These are phyloP conservation scores for Dipteronia sinensis DNA, from an alignment of 345 rosid species.

Conservation along the genomic window DNA sequence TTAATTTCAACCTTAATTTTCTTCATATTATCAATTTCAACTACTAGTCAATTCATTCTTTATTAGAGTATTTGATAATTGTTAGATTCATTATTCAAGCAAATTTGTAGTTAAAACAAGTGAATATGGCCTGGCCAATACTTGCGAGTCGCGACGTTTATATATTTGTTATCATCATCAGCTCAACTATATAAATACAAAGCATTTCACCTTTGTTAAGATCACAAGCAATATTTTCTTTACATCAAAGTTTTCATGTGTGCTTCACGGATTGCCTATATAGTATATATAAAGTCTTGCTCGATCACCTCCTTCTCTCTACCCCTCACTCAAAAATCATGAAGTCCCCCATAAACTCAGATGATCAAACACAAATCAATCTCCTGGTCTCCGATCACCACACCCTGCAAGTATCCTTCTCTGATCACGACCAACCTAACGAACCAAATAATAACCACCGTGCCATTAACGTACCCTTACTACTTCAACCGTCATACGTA, in stretches of 20 bases:
- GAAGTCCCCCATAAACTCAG: slow-evolving; percentile 17
- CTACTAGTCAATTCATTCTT: not conserved
- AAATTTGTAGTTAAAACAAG: not conserved
- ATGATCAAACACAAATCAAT: not conserved
- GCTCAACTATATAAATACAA: not conserved
- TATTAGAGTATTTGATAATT: no score
- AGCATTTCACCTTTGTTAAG: not conserved
- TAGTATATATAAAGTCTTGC: not conserved
- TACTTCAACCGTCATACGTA: slow-evolving; percentile 32
- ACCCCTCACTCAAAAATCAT: not conserved
- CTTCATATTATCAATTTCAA: not conserved
- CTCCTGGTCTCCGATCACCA: not conserved
- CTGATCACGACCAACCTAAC: not conserved
- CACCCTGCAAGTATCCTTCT: not conserved
- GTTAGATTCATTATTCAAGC: not conserved
- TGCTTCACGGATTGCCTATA: slow-evolving; percentile 21
- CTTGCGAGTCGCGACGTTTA: no score
- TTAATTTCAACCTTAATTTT: not conserved
- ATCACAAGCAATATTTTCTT: slow-evolving; percentile 21
- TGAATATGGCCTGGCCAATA: no score
- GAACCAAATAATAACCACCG: not conserved
- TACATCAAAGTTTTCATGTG: slow-evolving; percentile 8
- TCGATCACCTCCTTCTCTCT: not conserved
- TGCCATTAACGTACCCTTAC: slow-evolving; percentile 24
- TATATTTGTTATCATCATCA: no score